Evolutionary conservation across 1,139 yeast genomes (phyloP), one percentile per base, ranked within the genome.

Genomic region (Blastobotrys indianensis): DNA sequence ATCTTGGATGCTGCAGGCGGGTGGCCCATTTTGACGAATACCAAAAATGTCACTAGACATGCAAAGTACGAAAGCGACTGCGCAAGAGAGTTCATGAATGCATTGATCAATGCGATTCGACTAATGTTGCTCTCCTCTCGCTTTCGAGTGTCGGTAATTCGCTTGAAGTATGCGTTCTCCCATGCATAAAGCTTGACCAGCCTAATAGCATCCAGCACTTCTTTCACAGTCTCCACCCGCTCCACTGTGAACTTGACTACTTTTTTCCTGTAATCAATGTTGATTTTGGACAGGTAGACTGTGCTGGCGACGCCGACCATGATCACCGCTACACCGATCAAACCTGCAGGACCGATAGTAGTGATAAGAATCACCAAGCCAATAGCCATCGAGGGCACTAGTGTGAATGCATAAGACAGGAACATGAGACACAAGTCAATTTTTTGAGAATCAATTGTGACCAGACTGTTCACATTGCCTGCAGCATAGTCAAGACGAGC

Each of bases 371-470:
- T 67, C 1, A 78, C 86, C 49, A 85, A 73, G 39, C 77, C 73
- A 5, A 77, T 68, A 33, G 77, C 86, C 48, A 74, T 69, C 53
- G 92, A 90, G 3, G 81, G 68, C 0, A 87, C 82, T 56, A 84
- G 74, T 12, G 80, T 73, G 48, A 82, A 63, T 8, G 80, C 64
- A 58, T 80, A 76, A 2, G 87, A 86, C 54, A 80, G 82, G 65
- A 82, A 83, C 6, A 80, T 77, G 32, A 79, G 62, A 4, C 92
- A 90, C 58, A 84, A 75, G 60, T 86, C 95, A 35, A 87, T 75
- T 58, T 94, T 76, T 25, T 90, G 77, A 47, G 86, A 72, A 61
- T 86, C 95, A 1, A 94, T 80, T n/a, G 92, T 82, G 65, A 86
- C 74, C 59, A 85, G 65, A 11, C 85, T 80, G 1, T 94, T 85